phyloP scores from a whole-genome alignment of 2,329 filamentous ascomycete species.

The Seiridium unicorne region DNA sequence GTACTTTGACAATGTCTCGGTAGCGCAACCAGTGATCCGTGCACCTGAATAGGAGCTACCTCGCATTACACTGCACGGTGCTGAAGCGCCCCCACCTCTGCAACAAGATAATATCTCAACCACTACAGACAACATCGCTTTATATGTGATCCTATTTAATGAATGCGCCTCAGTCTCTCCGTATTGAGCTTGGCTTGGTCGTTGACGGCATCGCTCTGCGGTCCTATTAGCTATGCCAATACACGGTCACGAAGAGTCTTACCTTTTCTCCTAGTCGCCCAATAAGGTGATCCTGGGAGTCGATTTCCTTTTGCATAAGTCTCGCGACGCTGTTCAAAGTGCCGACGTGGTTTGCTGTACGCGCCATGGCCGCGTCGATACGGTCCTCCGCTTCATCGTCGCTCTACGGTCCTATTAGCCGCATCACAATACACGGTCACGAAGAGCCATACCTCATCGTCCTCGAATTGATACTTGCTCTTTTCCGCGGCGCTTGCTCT shows the following conservation, averaged over 20 bases:
- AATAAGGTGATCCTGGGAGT: conserved; percentile 73
- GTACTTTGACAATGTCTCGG: no score
- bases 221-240: conserved; percentile 9
- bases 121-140: not conserved
- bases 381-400: conserved; percentile 48
- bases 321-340: conserved; percentile 71
- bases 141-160: conserved; percentile 1
- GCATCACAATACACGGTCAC: no score
- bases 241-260: conserved; percentile 10
- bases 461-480: conserved; percentile 76
- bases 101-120: no score
- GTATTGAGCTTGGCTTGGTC: conserved; percentile 79
- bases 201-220: conserved; percentile 77
- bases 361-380: conserved; percentile 65
- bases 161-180: conserved; percentile 65
- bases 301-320: conserved; percentile 73
- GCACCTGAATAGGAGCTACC: no score
- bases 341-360: conserved; percentile 66
- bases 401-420: no score
- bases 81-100: not conserved
- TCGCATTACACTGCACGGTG: not conserved
- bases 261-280: conserved; percentile 78
- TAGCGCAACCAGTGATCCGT: no score
- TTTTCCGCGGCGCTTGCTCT: conserved; percentile 53
- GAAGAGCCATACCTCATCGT: conserved; percentile 38